Percentiles rank a stretch among this genome's conserved stretches.
These are phyloP conservation scores for Ailanthus altissimus DNA, from an alignment of 345 rosid genomes.

Conservation along the genomic window DNA sequence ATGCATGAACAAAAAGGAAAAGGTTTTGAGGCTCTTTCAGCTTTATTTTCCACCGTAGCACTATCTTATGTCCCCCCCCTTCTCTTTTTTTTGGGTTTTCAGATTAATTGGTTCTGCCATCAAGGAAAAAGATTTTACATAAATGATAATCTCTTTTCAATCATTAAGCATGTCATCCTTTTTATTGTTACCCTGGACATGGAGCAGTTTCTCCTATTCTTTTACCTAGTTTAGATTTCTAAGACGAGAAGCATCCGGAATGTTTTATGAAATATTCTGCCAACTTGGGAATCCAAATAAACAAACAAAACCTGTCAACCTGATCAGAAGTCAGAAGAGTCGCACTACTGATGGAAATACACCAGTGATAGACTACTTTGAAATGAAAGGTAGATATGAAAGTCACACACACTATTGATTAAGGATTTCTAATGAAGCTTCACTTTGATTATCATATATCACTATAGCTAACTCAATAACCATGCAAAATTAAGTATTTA, in stretches of 20 bases:
- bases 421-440: background rate
- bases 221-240: background rate
- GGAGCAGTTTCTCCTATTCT: background rate
- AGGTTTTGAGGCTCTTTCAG: background rate
- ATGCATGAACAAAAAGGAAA: background rate
- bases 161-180: background rate
- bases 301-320: constrained; percentile 8
- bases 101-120: background rate
- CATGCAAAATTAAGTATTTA: too few relatives aligned
- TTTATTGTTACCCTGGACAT: background rate
- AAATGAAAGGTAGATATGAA: background rate
- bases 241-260: background rate
- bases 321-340: background rate
- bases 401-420: background rate
- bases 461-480: too few relatives aligned
- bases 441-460: background rate
- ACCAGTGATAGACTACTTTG: background rate
- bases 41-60: background rate
- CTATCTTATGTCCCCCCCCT: background rate
- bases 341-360: background rate
- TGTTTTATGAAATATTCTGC: background rate
- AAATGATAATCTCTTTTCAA: background rate
- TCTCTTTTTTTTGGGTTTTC: too few relatives aligned
- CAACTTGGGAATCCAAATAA: background rate
- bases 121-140: background rate